Base-by-base conservation (phyloP, 1,284 basidiomycete species). In the Polyporus tsugae region DNA sequence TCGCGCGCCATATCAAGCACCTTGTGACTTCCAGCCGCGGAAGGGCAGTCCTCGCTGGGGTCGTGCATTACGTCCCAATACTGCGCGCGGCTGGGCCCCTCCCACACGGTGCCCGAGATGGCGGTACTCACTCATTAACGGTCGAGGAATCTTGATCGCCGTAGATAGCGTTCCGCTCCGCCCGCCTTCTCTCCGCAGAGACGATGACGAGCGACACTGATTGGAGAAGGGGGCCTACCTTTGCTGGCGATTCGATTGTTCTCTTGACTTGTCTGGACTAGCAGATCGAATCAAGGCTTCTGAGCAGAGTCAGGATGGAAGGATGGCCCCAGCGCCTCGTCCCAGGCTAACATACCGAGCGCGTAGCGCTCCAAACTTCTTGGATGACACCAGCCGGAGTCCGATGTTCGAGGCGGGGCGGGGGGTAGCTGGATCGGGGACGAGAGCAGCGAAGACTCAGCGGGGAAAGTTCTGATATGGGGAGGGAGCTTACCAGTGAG, bases 81-180 rank as follows among this genome's bases (percentile, higher is more conserved):
- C 33, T 55, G 55, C 60, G 61, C 53, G 33, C 49, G n/a, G 42
- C 33, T 17, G 17, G 53, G 15, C n/a, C 38, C 60, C 64, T 67
- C 70, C 66, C 70, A 72, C 70, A 67, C 52, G 44, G 44, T 55
- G 62, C 35, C 71, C 71, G 67, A 65, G 29, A 7, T 4, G 64
- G 35, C 57, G 71, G 71, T 72, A 72, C 71, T 68, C 71, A 69
- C 71, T 69, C 59, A 70, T 72, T 72, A 68, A 72, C 68, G 67
- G 55, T 6, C 63, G 60, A 59, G 65, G 71, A 70, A 72, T 68
- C 71, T 72, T 72, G 71, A 72, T 72, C 68, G 69, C 71, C 71
- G 71, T 70, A 66, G 67, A 65, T 66, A 66, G 68, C 68, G 55
- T 68, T 63, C 65, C 49, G 10, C 36, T n/a, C 44, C 46, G 68